Conservation (phyloP, 1,284 basidiomycete genomes). For the Leccinum olivaceoglutinosum region DNA sequence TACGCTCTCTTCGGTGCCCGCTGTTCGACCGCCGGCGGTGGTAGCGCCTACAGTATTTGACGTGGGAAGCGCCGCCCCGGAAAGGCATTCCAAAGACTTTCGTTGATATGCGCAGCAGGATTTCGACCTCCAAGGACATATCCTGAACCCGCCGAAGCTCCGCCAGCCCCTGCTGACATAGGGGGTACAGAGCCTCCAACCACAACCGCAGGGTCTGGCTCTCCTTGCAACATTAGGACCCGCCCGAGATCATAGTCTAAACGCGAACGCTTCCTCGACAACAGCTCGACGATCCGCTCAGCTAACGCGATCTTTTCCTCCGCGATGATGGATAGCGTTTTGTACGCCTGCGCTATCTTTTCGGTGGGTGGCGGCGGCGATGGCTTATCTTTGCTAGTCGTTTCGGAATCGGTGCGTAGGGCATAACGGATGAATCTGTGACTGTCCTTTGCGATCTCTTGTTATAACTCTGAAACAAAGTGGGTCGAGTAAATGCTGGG, state of each 20-base stretch:
- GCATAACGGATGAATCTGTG: conserved; percentile 49
- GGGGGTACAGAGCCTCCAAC: conserved; percentile 21
- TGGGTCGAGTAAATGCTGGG: background rate
- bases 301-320: conserved; percentile 53
- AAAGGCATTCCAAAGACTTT: conserved; percentile 41
- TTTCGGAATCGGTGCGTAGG: conserved; percentile 31
- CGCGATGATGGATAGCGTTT: conserved; percentile 34
- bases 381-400: conserved; percentile 20
- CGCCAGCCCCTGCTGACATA: conserved; percentile 16
- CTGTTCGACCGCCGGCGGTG: conserved; percentile 12
- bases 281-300: conserved; percentile 46
- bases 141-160: conserved; percentile 20
- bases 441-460: conserved; percentile 50
- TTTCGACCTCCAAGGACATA: conserved; percentile 33
- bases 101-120: conserved; percentile 43
- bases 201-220: conserved; percentile 34
- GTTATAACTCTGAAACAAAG: conserved; percentile 41
- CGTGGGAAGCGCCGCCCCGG: conserved; percentile 27
- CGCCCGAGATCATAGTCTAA: conserved; percentile 52
- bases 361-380: conserved; percentile 28
- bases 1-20: conserved; percentile 22
- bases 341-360: conserved; percentile 30
- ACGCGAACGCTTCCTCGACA: conserved; percentile 47
- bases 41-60: conserved; percentile 6
- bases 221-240: conserved; percentile 53